phyloP scores from a whole-genome alignment of 805 yeast species.

The Kockiozyma suomiensis region DNA sequence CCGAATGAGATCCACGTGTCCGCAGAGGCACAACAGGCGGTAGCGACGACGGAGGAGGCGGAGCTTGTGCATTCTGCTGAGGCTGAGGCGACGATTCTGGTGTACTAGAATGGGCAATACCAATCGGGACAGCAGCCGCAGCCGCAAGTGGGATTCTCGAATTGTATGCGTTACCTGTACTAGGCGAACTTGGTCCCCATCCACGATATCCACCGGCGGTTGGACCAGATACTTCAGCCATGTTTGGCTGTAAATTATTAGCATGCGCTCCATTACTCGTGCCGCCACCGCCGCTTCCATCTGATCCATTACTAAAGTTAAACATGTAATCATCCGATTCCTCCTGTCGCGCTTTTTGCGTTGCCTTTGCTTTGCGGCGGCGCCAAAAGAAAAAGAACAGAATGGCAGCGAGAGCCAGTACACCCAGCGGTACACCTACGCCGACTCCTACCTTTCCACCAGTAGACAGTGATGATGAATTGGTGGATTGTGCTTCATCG shows the following conservation, averaged over 20 bases:
- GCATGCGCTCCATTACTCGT: background rate
- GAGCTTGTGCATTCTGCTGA: background rate
- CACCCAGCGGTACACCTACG: constrained; percentile 31
- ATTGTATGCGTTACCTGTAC: background rate
- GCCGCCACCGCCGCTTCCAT: constrained; percentile 6
- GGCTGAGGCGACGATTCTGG: background rate
- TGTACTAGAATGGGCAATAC: background rate
- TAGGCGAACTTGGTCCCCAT: constrained; percentile 28
- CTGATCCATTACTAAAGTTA: constrained; percentile 11
- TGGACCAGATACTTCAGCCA: constrained; percentile 13
- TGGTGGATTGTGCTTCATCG: background rate
- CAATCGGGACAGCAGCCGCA: background rate
- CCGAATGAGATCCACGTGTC: background rate
- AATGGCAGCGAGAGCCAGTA: constrained; percentile 12
- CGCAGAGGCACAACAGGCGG: background rate
- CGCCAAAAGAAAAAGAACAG: constrained; percentile 14
- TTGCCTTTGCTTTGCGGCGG: background rate
- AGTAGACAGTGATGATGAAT: constrained; percentile 24
- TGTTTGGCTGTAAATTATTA: background rate
- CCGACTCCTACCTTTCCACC: constrained; percentile 32
- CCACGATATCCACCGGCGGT: constrained; percentile 25
- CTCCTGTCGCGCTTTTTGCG: constrained; percentile 8
- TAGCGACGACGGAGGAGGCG: background rate
- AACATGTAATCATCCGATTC: constrained; percentile 26
- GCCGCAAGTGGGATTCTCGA: background rate